Percentiles rank a stretch among this genome's conserved stretches.
Evolutionary conservation across 495 filamentous ascomycete species (phyloP).

Genomic region (Penicillium manginii): DNA sequence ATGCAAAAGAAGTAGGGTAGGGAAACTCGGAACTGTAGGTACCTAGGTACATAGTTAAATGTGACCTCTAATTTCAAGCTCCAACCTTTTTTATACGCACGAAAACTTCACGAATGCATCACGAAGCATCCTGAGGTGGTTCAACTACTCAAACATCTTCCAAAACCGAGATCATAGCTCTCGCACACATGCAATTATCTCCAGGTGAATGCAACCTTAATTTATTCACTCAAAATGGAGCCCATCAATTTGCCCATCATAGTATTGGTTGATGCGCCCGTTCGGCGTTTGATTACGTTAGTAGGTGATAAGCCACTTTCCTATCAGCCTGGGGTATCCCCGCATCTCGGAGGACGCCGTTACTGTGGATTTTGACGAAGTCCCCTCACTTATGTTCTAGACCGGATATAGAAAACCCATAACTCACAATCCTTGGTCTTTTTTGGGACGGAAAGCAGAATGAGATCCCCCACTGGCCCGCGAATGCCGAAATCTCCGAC

Average conservation of each 20-base stretch:
- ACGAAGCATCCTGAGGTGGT: too few relatives aligned
- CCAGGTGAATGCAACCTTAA: not conserved
- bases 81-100: too few relatives aligned
- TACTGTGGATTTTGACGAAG: not conserved
- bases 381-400: not conserved
- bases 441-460: not conserved
- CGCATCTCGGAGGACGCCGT: constrained; percentile 1
- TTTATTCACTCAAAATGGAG: not conserved
- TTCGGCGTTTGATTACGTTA: constrained; percentile 5
- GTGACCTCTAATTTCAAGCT: too few relatives aligned
- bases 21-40: too few relatives aligned
- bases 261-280: not conserved
- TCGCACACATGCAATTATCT: not conserved
- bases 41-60: too few relatives aligned
- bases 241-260: not conserved
- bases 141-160: too few relatives aligned
- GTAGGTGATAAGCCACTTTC: not conserved
- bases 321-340: not conserved
- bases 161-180: too few relatives aligned
- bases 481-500: not conserved
- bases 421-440: not conserved
- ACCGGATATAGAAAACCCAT: not conserved
- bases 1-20: too few relatives aligned
- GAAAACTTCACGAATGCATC: too few relatives aligned
- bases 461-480: not conserved